A percentile compares a stretch with the other conserved stretches of the same genome.
Conservation (phyloP, 2,329 filamentous ascomycete species). For the Achaetomium macrosporum region DNA sequence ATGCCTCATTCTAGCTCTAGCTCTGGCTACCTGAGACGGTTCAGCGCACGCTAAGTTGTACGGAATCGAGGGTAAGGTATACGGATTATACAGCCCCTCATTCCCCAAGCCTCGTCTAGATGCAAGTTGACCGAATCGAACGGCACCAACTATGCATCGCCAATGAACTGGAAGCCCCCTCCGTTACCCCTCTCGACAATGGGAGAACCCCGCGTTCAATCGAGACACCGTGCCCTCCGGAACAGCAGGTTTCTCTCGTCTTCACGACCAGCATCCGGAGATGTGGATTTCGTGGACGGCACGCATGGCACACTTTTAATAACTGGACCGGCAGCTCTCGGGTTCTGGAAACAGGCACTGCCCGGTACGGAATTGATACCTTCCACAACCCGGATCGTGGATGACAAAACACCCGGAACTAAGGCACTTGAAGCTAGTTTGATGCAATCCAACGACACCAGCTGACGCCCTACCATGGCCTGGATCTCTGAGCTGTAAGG, state of each 20-base stretch:
- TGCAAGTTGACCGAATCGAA: not conserved
- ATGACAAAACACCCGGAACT: too few relatives aligned
- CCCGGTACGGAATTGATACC: too few relatives aligned
- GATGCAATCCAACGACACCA: too few relatives aligned
- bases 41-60: too few relatives aligned
- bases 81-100: too few relatives aligned
- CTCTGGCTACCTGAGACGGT: too few relatives aligned
- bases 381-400: too few relatives aligned
- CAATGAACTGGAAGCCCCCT: not conserved
- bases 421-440: too few relatives aligned
- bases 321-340: not conserved
- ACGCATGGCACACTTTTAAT: not conserved
- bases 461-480: too few relatives aligned
- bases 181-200: conserved; percentile 6
- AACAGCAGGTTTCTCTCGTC: not conserved
- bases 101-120: not conserved
- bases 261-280: not conserved
- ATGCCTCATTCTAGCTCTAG: too few relatives aligned
- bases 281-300: not conserved
- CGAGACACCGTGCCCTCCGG: not conserved
- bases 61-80: too few relatives aligned
- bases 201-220: conserved; percentile 6
- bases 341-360: not conserved
- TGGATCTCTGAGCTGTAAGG: too few relatives aligned
- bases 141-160: not conserved